These are phyloP conservation scores for Penicillium antarcticum DNA, from an alignment of 495 filamentous ascomycete genomes.

Conservation along the genomic window DNA sequence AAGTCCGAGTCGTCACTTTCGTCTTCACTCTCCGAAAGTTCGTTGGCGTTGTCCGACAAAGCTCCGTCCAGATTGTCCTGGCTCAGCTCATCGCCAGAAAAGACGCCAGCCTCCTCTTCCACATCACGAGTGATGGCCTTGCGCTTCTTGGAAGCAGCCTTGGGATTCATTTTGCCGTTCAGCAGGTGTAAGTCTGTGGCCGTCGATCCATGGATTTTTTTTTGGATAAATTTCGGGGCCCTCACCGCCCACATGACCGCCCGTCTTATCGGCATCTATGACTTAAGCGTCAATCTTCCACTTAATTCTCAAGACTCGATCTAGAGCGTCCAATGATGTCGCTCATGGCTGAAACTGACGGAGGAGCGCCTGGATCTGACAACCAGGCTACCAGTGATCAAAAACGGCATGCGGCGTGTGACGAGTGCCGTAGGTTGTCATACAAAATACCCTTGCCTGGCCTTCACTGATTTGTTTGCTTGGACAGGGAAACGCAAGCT, in stretches of 20 bases:
- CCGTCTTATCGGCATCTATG: constrained; percentile 27
- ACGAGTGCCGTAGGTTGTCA: constrained; percentile 39
- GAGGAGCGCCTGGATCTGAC: neutral
- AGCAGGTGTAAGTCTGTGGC: constrained; percentile 5
- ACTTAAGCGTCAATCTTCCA: constrained; percentile 14
- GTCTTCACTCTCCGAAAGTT: constrained; percentile 40
- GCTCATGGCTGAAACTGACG: constrained; percentile 1
- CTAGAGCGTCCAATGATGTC: neutral
- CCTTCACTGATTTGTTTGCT: constrained; percentile 14
- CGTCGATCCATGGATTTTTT: constrained; percentile 28
- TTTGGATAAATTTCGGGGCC: constrained; percentile 26
- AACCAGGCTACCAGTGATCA: constrained; percentile 4
- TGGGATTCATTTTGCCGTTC: constrained; percentile 31
- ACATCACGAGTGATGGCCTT: constrained; percentile 57
- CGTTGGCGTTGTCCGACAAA: constrained; percentile 58
- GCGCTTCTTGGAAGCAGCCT: constrained; percentile 50
- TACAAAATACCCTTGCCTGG: neutral
- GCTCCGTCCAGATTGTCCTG: constrained; percentile 61
- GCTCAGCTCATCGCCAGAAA: constrained; percentile 65
- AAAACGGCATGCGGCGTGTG: constrained; percentile 42
- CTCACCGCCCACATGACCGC: constrained; percentile 49
- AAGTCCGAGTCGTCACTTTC: constrained; percentile 44
- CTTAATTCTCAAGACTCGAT: neutral
- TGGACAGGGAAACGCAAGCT: constrained; percentile 42
- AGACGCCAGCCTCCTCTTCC: constrained; percentile 46